Percentiles rank a stretch among this genome's conserved stretches.
phyloP scores from a whole-genome alignment of 2,329 filamentous ascomycete species.

The Diaporthe longicolla region DNA sequence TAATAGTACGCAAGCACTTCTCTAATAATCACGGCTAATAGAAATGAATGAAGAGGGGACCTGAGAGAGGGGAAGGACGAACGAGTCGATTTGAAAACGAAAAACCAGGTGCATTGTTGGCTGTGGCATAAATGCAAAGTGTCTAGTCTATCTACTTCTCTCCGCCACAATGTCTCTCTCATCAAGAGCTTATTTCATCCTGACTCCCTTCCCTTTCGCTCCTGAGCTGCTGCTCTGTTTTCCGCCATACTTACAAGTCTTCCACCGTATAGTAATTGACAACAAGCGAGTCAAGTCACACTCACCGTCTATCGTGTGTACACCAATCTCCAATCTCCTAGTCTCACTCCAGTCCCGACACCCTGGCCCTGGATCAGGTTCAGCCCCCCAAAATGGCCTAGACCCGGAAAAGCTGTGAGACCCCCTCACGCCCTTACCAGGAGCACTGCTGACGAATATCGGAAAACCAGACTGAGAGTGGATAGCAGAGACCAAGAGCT shows the following conservation, averaged over 20 bases:
- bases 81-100: neutral
- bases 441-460: neutral
- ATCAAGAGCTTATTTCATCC: neutral
- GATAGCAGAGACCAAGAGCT: neutral
- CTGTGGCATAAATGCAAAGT: neutral
- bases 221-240: too few species aligned
- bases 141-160: neutral
- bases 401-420: neutral
- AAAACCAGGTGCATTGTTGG: neutral
- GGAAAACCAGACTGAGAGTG: neutral
- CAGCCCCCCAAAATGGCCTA: neutral
- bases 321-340: neutral
- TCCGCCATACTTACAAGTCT: neutral
- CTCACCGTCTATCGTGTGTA: neutral
- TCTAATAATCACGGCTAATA: neutral
- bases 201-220: neutral
- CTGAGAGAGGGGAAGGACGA: neutral
- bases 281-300: constrained; percentile 13
- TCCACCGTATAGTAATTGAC: neutral
- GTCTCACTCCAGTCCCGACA: neutral
- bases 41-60: neutral
- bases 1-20: neutral
- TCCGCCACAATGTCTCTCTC: neutral
- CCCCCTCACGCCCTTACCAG: neutral
- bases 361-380: constrained; percentile 11